phyloP scores from a whole-genome alignment of 2,329 filamentous ascomycete genomes.

The Dactylonectria macrodidyma region DNA sequence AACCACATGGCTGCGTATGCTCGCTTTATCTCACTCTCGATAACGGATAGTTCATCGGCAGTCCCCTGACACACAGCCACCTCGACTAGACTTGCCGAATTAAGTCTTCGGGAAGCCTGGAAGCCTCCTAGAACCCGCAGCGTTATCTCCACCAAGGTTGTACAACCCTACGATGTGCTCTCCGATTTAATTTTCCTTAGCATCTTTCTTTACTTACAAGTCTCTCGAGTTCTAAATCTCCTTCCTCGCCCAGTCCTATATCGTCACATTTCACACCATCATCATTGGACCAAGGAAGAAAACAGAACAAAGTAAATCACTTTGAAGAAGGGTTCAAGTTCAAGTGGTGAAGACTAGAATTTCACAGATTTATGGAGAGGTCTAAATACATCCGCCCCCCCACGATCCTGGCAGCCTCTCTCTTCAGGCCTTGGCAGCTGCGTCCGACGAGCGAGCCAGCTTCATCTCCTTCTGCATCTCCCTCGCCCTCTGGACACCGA shows the following conservation, averaged over 20 bases:
- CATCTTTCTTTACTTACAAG: neutral
- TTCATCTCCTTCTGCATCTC: conserved; percentile 55
- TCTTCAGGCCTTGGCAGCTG: conserved; percentile 29
- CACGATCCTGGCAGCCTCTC: neutral
- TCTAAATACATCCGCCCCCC: neutral
- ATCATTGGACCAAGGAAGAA: neutral
- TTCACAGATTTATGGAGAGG: neutral
- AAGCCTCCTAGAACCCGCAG: neutral
- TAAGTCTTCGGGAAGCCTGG: neutral
- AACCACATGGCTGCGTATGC: neutral
- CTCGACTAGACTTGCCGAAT: neutral
- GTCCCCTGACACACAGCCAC: neutral
- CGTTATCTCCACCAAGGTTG: neutral
- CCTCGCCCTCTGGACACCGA: conserved; percentile 60
- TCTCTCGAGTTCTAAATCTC: neutral
- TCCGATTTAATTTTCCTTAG: neutral
- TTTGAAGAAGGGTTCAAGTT: neutral
- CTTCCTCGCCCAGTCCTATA: too few relatives aligned
- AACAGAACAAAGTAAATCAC: neutral
- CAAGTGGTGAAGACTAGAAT: neutral
- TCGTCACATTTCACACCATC: neutral
- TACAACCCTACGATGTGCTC: neutral
- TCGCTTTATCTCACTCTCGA: neutral
- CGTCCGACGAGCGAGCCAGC: conserved; percentile 11
- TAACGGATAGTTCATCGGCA: neutral